These are phyloP conservation scores for Musa itinerans DNA, from an alignment of 176 grass and related monocot genomes.

Conservation along the genomic window DNA sequence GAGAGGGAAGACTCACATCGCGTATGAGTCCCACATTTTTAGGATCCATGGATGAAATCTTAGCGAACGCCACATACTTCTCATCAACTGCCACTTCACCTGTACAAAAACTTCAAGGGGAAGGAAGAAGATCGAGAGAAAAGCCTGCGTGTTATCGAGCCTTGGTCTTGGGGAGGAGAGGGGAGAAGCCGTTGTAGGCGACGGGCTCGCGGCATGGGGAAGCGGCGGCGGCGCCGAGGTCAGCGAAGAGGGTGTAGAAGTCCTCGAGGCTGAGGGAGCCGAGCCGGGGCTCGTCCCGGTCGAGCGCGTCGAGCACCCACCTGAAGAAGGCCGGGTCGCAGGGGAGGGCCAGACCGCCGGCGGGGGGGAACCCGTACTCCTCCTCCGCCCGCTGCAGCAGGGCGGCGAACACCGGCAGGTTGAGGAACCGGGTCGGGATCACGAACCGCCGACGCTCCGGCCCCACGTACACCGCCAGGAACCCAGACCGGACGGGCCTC, in stretches of 20 bases:
- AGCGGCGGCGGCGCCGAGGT: not conserved
- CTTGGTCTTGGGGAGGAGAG: conserved; percentile 13
- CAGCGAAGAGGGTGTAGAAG: conserved; percentile 13
- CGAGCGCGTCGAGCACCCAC: conserved; percentile 20
- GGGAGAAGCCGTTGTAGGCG: not conserved
- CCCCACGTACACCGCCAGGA: conserved; percentile 14
- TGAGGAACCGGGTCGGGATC: conserved; percentile 18
- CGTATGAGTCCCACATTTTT: not conserved
- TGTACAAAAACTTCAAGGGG: not conserved
- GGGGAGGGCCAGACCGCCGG: conserved; percentile 16
- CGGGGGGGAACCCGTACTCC: conserved; percentile 15
- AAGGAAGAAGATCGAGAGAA: not conserved
- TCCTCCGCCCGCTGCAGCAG: conserved; percentile 12
- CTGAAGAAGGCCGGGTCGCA: conserved; percentile 19
- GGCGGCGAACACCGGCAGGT: conserved; percentile 8
- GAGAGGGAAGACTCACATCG: not conserved
- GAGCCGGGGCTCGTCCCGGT: conserved; percentile 12
- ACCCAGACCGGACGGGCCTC: not conserved
- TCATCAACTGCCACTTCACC: not conserved
- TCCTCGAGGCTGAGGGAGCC: not conserved
- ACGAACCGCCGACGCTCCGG: conserved; percentile 12
- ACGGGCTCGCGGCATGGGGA: not conserved
- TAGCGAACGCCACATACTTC: not conserved
- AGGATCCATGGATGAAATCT: conserved; percentile 3
- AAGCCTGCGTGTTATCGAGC: not conserved